Base-by-base conservation (phyloP, 441 rosid genomes). In the Populus tomentosa region DNA sequence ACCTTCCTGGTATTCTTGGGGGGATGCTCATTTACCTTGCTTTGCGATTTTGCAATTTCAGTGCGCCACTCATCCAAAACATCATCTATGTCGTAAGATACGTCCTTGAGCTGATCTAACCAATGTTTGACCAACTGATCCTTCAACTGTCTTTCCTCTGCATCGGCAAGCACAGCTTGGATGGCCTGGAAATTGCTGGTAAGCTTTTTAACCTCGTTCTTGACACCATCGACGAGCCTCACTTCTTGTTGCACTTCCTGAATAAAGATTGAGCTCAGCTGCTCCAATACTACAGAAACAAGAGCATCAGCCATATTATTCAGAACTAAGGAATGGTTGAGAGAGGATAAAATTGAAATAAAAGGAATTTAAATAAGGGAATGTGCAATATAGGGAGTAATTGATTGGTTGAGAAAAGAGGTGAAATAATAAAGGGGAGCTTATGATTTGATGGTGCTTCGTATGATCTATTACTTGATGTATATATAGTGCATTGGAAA, bases 241-340 rank as follows among this genome's bases (percentile, higher is more conserved):
- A 38, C 56, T 10, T 21, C 9, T 1, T 38, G 20, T 36, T 10
- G 0, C 0, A 73, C 50, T 7, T 62, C 10, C 3, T 21, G 10
- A n/a, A 0, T 0, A 32, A 36, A 1, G 7, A 73, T 73, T 10
- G 0, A 9, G 42, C 32, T 26, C 42, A 62, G 14, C 16, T 73
- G 50, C 69, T 61, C n/a, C 59, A 73, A 3, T 13, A 73, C 40
- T 6, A 18, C 7, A 1, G 56, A 62, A 18, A 73, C 9, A 61
- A 73, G 69, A n/a, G 67, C 69, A 23, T 73, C 76, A n/a, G 16
- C 76, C 76, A 73, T 62, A 50, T 0, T 50, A 14, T 30, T 0
- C 32, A 30, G 8, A 50, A 50, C n/a, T 50, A 50, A 50, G 59
- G 59, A 50, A 5, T 16, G 32, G 0, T 30, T 30, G 32, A 30